Conservation (phyloP, 495 filamentous ascomycete genomes). For the Glutinoglossum americanum region DNA sequence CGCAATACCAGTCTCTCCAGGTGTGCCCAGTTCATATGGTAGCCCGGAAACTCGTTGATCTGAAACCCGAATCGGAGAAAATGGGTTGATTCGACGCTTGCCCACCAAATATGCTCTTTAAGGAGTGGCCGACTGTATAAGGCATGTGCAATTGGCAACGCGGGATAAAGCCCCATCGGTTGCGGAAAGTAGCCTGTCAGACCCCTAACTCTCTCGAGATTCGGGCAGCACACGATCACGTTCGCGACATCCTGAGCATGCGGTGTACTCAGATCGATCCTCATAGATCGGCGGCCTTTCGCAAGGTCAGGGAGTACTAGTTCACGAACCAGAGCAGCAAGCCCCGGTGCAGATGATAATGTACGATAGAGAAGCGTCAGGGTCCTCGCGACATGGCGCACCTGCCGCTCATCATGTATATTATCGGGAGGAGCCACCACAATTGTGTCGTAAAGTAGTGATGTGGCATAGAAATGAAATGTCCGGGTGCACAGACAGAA, state of each 20-base stretch:
- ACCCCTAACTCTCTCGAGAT: not conserved
- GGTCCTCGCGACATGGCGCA: not conserved
- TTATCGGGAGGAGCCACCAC: not conserved
- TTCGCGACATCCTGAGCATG: not conserved
- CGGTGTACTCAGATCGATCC: not conserved
- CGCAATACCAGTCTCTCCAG: not conserved
- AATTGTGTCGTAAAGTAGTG: not conserved
- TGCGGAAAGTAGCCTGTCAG: slow-evolving; percentile 1
- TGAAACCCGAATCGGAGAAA: not conserved
- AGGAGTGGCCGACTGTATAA: not conserved
- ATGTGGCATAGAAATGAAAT: not conserved
- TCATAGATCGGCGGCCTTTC: not conserved
- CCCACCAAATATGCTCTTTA: not conserved
- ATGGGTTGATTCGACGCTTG: not conserved
- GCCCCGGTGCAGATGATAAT: not conserved
- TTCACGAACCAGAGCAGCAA: not conserved
- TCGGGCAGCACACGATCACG: not conserved
- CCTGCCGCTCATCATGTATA: not conserved
- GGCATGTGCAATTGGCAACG: not conserved
- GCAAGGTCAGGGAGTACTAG: not conserved
- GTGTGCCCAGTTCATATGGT: not conserved
- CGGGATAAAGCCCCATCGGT: not conserved
- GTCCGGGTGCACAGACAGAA: slow-evolving; percentile 1
- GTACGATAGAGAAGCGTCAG: not conserved
- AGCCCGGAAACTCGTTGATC: not conserved